Percentiles rank a stretch among this genome's conserved stretches.
phyloP scores from a whole-genome alignment of 176 grass and related monocot genomes.

The Rhynchospora breviuscula region DNA sequence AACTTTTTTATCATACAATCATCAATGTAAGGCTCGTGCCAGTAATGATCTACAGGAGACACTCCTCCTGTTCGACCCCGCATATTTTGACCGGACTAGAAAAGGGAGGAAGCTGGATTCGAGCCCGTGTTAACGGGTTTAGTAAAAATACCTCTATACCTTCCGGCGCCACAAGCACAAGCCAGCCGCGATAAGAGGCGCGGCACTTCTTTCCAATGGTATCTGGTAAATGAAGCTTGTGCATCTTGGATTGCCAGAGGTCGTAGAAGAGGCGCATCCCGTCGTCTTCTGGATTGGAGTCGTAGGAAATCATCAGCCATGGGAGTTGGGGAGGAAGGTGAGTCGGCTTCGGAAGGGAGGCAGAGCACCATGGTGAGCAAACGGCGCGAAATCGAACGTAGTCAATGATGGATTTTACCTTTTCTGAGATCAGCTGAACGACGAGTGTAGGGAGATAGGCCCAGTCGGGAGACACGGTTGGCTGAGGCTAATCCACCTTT shows the following conservation, averaged over 20 bases:
- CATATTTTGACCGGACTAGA: not conserved
- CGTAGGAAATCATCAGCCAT: constrained; percentile 30
- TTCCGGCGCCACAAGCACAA: not conserved
- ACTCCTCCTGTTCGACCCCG: not conserved
- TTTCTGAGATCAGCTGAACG: constrained; percentile 7
- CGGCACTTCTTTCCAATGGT: constrained; percentile 17
- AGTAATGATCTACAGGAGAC: not conserved
- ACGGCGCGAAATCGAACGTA: constrained; percentile 16
- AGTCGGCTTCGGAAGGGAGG: too few species aligned
- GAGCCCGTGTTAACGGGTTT: constrained; percentile 18
- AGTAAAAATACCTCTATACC: constrained; percentile 30
- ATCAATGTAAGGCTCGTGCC: not conserved
- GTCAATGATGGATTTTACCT: constrained; percentile 11
- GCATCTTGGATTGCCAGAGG: constrained; percentile 17
- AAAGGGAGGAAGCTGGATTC: constrained; percentile 21
- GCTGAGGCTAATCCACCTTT: not conserved
- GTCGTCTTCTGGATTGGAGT: constrained; percentile 8
- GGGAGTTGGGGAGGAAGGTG: not conserved
- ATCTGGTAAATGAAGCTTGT: constrained; percentile 19
- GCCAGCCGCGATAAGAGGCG: constrained; percentile 16
- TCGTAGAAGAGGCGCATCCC: constrained; percentile 19
- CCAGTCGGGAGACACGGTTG: not conserved
- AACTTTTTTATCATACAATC: not conserved
- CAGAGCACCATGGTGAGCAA: too few species aligned
- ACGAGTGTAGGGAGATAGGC: constrained; percentile 10